Evolutionary conservation across 306 rosid species (phyloP).

Genomic region (Amphicarpaea edgeworthii): DNA sequence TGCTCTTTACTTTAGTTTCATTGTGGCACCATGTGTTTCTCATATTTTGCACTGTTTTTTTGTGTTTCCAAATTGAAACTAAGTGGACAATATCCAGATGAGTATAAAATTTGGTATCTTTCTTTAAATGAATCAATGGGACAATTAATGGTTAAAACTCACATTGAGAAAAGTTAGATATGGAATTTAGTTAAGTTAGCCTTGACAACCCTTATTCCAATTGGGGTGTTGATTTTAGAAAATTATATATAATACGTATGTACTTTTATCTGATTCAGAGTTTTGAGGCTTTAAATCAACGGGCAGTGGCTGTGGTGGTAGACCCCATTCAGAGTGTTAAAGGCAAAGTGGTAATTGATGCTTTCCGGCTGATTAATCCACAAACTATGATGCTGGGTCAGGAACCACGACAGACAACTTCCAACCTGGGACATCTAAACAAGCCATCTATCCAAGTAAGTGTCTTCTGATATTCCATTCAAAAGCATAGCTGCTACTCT

Average conservation of each 20-base stretch:
- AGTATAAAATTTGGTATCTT: not conserved
- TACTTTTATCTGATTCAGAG: conserved; percentile 61
- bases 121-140: not conserved
- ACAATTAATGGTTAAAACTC: conserved; percentile 11
- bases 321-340: conserved; percentile 97
- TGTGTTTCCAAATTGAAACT: not conserved
- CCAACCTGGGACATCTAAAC: conserved; percentile 92
- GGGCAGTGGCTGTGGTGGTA: conserved; percentile 97
- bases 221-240: conserved; percentile 10
- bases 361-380: conserved; percentile 93
- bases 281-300: conserved; percentile 95
- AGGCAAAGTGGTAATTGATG: conserved; percentile 97
- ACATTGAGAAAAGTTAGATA: not conserved
- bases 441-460: conserved; percentile 96
- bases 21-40: not conserved
- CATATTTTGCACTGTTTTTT: not conserved
- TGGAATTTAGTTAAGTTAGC: conserved; percentile 18
- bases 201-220: not conserved
- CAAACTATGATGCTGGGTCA: conserved; percentile 97
- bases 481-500: conserved; percentile 3
- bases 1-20: not conserved
- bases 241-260: not conserved
- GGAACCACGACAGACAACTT: conserved; percentile 95
- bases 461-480: conserved; percentile 25
- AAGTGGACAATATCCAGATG: conserved; percentile 2